Evolutionary conservation across 176 grass and related monocot species (phyloP).

Genomic region (Carex kokanica): DNA sequence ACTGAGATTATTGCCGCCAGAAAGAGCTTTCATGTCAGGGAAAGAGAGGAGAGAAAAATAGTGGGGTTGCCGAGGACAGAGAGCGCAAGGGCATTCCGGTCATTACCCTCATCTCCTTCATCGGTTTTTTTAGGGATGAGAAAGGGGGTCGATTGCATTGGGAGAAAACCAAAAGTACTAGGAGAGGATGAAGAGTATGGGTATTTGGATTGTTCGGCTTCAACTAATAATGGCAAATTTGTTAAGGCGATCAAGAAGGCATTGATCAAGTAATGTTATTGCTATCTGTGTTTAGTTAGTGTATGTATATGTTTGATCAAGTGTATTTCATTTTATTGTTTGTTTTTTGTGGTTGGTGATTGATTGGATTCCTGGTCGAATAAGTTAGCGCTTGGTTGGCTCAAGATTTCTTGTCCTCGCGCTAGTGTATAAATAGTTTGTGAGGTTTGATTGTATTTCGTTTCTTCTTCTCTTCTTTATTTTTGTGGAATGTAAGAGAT

Average conservation of each 20-base stretch:
- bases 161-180: conserved; percentile 55
- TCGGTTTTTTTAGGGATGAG: conserved; percentile 63
- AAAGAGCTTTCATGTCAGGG: conserved; percentile 64
- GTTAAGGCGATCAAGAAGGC: conserved; percentile 87
- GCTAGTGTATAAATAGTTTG: neutral
- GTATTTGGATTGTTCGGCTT: conserved; percentile 37
- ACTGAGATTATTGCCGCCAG: conserved; percentile 16
- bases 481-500: neutral
- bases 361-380: neutral
- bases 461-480: neutral
- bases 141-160: conserved; percentile 57
- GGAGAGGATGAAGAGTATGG: conserved; percentile 41
- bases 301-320: neutral
- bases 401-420: neutral
- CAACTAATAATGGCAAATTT: conserved; percentile 63
- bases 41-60: conserved; percentile 48
- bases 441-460: neutral
- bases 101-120: conserved; percentile 85
- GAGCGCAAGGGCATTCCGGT: conserved; percentile 72
- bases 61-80: conserved; percentile 48
- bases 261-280: conserved; percentile 52
- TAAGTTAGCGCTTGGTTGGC: neutral
- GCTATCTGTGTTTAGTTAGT: neutral
- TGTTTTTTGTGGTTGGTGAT: neutral
- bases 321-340: neutral